Conservation (phyloP, 116 monocot species). For the Zostera marina region DNA sequence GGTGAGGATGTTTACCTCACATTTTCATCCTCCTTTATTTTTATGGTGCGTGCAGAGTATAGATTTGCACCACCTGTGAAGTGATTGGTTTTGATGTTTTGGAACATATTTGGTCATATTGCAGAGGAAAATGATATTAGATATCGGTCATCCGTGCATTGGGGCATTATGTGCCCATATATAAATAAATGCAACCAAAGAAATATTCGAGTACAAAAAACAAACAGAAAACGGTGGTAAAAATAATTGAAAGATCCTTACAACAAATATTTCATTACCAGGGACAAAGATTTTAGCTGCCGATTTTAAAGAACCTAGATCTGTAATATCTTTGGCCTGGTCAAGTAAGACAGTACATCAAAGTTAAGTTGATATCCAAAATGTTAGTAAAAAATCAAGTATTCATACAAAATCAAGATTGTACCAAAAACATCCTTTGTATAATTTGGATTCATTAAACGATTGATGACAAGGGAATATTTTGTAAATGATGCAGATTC, state of each 20-base stretch:
- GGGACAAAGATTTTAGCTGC: slow-evolving; percentile 87
- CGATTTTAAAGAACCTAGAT: slow-evolving; percentile 72
- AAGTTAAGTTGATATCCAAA: not conserved
- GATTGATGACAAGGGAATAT: no score
- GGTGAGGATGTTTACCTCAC: slow-evolving; percentile 33
- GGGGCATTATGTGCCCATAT: not conserved
- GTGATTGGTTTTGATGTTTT: not conserved
- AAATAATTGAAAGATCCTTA: not conserved
- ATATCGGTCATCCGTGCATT: not conserved
- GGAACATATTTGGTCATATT: not conserved
- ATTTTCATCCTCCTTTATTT: slow-evolving; percentile 72
- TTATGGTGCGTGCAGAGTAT: slow-evolving; percentile 57
- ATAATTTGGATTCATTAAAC: no score
- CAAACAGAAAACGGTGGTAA: no score
- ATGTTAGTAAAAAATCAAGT: no score
- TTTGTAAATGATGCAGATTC: no score
- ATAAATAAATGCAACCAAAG: not conserved
- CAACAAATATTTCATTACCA: slow-evolving; percentile 21
- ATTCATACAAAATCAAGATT: no score
- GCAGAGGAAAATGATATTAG: not conserved
- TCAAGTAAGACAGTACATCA: slow-evolving; percentile 1
- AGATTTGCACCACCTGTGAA: slow-evolving; percentile 59
- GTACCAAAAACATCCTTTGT: no score
- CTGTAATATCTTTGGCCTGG: slow-evolving; percentile 83
- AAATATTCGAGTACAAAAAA: no score